phyloP scores from a whole-genome alignment of 73 alveolate genomes.

The Tetrahymena borealis region DNA sequence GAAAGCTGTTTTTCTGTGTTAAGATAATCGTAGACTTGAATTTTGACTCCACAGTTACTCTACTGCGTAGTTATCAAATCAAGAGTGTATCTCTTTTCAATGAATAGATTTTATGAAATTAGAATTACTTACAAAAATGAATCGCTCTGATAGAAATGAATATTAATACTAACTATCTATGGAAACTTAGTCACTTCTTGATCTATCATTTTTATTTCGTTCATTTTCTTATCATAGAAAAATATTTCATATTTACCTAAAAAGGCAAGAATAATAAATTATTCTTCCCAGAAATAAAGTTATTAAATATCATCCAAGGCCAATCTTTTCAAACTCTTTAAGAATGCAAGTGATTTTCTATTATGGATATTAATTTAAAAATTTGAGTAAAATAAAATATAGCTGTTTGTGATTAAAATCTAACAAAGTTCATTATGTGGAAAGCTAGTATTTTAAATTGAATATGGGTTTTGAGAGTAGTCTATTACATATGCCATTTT shows the following conservation, averaged over 20 bases:
- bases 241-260: background rate
- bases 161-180: background rate
- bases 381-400: background rate
- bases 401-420: background rate
- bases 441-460: background rate
- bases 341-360: background rate
- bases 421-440: background rate
- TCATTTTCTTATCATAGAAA: background rate
- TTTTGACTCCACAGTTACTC: background rate
- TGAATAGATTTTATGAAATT: background rate
- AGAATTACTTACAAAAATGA: background rate
- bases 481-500: too few species aligned
- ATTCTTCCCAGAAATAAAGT: background rate
- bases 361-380: background rate
- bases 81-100: background rate
- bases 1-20: background rate
- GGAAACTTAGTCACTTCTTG: background rate
- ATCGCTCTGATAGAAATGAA: background rate
- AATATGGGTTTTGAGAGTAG: too few species aligned
- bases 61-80: background rate
- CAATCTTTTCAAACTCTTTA: background rate
- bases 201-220: background rate
- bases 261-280: background rate
- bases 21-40: background rate
- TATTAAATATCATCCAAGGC: background rate